Conservation (phyloP, 345 rosid species). For the Acer negundo region DNA sequence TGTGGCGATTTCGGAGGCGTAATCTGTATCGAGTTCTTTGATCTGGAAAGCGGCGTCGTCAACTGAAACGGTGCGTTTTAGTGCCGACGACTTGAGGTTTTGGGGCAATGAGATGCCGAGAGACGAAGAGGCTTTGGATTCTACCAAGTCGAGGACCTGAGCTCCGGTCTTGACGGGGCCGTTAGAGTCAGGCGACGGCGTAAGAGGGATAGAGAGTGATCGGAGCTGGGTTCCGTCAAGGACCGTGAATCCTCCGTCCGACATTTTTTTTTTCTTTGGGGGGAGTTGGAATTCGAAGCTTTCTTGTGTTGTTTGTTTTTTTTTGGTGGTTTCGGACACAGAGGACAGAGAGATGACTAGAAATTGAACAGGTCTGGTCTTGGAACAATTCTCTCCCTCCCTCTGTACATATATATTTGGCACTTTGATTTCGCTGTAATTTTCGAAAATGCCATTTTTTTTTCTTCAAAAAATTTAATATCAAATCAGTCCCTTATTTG, state of each 20-base stretch:
- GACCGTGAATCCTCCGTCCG: constrained; percentile 57
- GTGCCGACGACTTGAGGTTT: constrained; percentile 50
- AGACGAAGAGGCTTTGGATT: constrained; percentile 49
- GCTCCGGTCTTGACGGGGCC: constrained; percentile 46
- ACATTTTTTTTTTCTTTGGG: constrained; percentile 37
- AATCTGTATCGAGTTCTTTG: constrained; percentile 34
- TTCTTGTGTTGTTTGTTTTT: background rate
- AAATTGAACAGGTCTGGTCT: constrained; percentile 7
- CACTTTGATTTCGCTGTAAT: constrained; percentile 3
- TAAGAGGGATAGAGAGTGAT: constrained; percentile 43
- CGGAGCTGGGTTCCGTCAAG: constrained; percentile 69
- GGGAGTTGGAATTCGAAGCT: constrained; percentile 11
- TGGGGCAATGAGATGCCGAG: constrained; percentile 70
- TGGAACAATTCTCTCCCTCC: background rate
- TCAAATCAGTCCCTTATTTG: too few species aligned
- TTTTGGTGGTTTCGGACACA: background rate
- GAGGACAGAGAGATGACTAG: background rate
- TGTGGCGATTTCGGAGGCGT: constrained; percentile 41
- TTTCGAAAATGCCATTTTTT: constrained; percentile 17
- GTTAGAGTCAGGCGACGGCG: constrained; percentile 26
- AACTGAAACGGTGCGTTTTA: constrained; percentile 35
- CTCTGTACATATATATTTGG: background rate
- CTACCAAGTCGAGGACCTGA: constrained; percentile 61
- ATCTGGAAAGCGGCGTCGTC: constrained; percentile 37
- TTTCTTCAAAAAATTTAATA: too few species aligned